Percentiles rank a stretch among this genome's conserved stretches.
phyloP scores from a whole-genome alignment of 768 basidiomycete species.

The Suillus subaureus region DNA sequence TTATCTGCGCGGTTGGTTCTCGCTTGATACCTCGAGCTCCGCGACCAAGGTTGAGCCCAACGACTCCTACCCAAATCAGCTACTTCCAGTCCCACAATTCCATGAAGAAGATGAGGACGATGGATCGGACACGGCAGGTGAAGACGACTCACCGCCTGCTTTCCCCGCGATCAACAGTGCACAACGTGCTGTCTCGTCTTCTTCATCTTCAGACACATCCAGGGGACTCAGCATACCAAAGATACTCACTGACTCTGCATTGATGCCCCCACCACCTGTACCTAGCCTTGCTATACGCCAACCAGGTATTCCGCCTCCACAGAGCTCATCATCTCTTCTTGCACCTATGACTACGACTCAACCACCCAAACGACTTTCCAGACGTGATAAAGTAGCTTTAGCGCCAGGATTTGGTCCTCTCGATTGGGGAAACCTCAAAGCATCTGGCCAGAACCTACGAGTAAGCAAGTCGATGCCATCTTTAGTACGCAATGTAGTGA shows the following conservation, averaged over 20 bases:
- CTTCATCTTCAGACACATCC: constrained; percentile 10
- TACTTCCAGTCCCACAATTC: constrained; percentile 24
- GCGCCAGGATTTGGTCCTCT: constrained; percentile 90
- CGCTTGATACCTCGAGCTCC: constrained; percentile 31
- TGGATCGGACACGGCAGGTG: constrained; percentile 41
- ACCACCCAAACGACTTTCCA: constrained; percentile 57
- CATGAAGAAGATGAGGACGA: constrained; percentile 35
- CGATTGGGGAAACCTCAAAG: constrained; percentile 91
- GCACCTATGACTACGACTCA: constrained; percentile 67
- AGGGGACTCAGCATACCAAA: constrained; percentile 18
- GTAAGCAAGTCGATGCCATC: constrained; percentile 42
- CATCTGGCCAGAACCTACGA: constrained; percentile 76
- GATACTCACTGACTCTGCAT: constrained; percentile 47
- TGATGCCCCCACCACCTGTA: constrained; percentile 55
- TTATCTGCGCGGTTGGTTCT: constrained; percentile 63
- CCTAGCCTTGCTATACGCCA: constrained; percentile 41
- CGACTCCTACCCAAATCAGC: constrained; percentile 2
- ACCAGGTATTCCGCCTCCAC: constrained; percentile 32
- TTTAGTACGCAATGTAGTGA: background rate
- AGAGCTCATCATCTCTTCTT: constrained; percentile 46
- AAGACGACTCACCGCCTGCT: constrained; percentile 66
- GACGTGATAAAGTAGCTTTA: constrained; percentile 79
- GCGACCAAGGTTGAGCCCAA: background rate
- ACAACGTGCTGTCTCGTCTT: constrained; percentile 51
- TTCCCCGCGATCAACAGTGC: constrained; percentile 76